Evolutionary conservation across 108 stramenopile species (phyloP).

Genomic region (Nannochloropsis gaditana): DNA sequence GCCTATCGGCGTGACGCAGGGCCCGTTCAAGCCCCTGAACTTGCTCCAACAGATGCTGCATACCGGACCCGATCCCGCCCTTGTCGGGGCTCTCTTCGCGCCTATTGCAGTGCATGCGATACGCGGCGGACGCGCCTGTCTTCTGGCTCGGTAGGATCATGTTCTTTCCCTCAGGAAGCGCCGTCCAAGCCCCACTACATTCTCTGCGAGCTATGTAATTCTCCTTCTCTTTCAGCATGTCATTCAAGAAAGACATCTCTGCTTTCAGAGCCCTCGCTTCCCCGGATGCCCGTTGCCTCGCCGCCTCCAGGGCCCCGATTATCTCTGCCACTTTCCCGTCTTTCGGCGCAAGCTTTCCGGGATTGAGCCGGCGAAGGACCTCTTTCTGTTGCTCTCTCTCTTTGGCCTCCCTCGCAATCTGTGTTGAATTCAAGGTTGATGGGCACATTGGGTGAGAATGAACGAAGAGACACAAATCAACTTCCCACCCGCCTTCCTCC

Average conservation of each 20-base stretch:
- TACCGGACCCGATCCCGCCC: neutral
- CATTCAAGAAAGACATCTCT: neutral
- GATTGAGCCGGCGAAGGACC: conserved; percentile 30
- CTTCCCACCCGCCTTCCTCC: neutral
- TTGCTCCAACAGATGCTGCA: conserved; percentile 34
- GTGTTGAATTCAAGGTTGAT: neutral
- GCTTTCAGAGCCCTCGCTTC: conserved; percentile 1
- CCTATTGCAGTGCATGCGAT: neutral
- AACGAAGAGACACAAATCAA: neutral
- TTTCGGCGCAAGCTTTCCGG: neutral
- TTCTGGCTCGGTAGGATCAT: neutral
- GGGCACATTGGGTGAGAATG: neutral
- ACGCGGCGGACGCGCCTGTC: neutral
- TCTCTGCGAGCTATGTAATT: neutral
- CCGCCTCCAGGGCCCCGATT: conserved; percentile 23
- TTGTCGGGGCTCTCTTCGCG: neutral
- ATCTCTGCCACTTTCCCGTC: neutral
- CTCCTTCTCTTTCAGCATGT: conserved; percentile 14
- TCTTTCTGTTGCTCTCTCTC: conserved; percentile 28
- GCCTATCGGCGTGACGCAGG: conserved; percentile 8
- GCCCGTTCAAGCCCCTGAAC: conserved; percentile 19
- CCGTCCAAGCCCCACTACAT: neutral
- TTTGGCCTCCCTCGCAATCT: conserved; percentile 27
- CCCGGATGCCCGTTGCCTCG: neutral
- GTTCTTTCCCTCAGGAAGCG: neutral